phyloP scores from a whole-genome alignment of 1,139 yeast species.

The Pichia cactophila region DNA sequence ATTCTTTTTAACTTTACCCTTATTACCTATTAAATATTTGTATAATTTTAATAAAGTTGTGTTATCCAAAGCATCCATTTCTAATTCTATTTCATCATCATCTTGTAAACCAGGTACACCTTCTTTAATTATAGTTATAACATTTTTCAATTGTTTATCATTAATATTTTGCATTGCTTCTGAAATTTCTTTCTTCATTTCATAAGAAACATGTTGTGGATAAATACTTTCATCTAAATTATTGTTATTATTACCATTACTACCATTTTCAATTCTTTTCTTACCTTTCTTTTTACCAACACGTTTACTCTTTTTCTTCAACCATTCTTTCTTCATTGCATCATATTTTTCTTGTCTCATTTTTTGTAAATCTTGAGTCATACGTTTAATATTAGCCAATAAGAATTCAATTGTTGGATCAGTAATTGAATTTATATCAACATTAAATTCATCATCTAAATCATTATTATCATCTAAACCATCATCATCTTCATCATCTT shows the following conservation, averaged over 20 bases:
- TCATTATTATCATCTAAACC: constrained; percentile 28
- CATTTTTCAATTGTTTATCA: constrained; percentile 77
- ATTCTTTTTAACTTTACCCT: constrained; percentile 17
- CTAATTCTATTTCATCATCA: constrained; percentile 88
- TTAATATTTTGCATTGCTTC: constrained; percentile 75
- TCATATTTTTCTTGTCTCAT: constrained; percentile 56
- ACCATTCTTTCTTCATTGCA: constrained; percentile 41
- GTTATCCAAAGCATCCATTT: constrained; percentile 89
- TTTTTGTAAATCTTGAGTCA: constrained; percentile 78
- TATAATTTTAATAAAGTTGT: constrained; percentile 76
- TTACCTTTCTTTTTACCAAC: constrained; percentile 10
- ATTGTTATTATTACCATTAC: not conserved
- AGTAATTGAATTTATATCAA: constrained; percentile 70
- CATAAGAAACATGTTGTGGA: constrained; percentile 65
- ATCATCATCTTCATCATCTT: constrained; percentile 29
- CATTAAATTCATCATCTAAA: constrained; percentile 48
- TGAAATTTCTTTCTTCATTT: constrained; percentile 91
- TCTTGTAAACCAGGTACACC: constrained; percentile 73
- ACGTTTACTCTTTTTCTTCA: constrained; percentile 31
- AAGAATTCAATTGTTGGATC: constrained; percentile 86
- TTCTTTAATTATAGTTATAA: constrained; percentile 78
- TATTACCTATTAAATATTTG: constrained; percentile 64
- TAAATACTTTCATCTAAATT: constrained; percentile 12
- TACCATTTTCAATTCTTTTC: not conserved
- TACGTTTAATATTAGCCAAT: constrained; percentile 77